phyloP scores from a whole-genome alignment of 2,329 filamentous ascomycete genomes.

The Colletotrichum sidae region DNA sequence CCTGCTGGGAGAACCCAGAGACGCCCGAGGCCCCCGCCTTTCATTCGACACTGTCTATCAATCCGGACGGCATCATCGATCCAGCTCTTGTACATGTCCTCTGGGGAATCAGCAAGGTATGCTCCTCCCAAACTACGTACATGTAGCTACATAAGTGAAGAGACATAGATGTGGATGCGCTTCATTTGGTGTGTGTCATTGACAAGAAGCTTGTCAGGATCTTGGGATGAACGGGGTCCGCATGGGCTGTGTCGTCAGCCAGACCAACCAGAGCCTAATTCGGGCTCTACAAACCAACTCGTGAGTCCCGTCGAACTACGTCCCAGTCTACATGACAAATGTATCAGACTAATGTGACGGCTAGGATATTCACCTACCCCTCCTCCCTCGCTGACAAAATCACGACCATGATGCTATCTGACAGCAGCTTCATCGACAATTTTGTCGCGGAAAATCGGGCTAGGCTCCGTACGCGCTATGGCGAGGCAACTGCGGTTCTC shows the following conservation, averaged over 20 bases:
- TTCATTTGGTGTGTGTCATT: not conserved
- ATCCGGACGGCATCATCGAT: slow-evolving; percentile 58
- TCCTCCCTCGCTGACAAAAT: slow-evolving; percentile 58
- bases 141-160: no score
- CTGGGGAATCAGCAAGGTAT: slow-evolving; percentile 54
- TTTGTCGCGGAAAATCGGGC: slow-evolving; percentile 58
- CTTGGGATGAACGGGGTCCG: slow-evolving; percentile 69
- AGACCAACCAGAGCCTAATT: slow-evolving; percentile 54
- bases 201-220: slow-evolving; percentile 46
- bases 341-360: not conserved
- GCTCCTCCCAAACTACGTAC: not conserved
- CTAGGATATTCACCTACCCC: slow-evolving; percentile 54
- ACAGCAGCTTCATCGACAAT: slow-evolving; percentile 49
- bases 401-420: slow-evolving; percentile 52
- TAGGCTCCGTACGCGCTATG: slow-evolving; percentile 53
- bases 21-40: slow-evolving; percentile 50
- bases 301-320: slow-evolving; percentile 1
- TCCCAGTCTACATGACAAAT: not conserved
- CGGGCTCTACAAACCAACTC: slow-evolving; percentile 49
- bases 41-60: slow-evolving; percentile 58
- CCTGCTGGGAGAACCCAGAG: slow-evolving; percentile 57
- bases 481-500: slow-evolving; percentile 50
- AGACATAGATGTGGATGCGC: no score
- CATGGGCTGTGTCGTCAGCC: slow-evolving; percentile 62
- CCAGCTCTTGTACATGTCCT: slow-evolving; percentile 62